Conservation (phyloP, 2,329 filamentous ascomycete species). For the Dissoconium aciculare region DNA sequence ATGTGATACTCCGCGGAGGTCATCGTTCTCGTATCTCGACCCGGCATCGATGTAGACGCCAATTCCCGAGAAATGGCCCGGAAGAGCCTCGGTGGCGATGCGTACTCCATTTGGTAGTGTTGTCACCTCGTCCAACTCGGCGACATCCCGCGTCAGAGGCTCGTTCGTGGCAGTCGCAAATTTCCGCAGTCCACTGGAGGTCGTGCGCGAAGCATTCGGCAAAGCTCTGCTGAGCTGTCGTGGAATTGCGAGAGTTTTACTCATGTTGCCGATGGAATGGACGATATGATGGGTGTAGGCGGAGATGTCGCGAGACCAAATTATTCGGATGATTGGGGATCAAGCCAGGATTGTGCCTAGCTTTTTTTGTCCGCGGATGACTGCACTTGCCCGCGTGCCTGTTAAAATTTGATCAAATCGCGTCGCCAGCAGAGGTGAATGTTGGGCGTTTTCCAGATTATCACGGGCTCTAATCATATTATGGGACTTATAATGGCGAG, state of each 20-base stretch:
- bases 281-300: no score
- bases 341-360: no score
- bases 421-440: no score
- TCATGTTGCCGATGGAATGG: no score
- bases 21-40: conserved; percentile 79
- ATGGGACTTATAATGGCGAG: no score
- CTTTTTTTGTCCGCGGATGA: no score
- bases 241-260: conserved; percentile 18
- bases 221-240: conserved; percentile 15
- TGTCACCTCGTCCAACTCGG: conserved; percentile 74
- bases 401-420: no score
- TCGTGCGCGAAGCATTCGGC: conserved; percentile 7
- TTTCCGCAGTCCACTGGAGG: conserved; percentile 7
- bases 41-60: conserved; percentile 93
- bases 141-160: conserved; percentile 49
- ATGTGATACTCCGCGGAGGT: conserved; percentile 78
- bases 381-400: no score
- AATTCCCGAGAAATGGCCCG: conserved; percentile 85
- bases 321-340: no score
- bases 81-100: conserved; percentile 85
- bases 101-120: conserved; percentile 83
- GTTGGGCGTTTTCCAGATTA: no score
- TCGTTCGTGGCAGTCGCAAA: conserved; percentile 18
- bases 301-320: no score
- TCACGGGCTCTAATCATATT: no score